Conservation (phyloP, 768 basidiomycete species). For the Paxillus involutus region DNA sequence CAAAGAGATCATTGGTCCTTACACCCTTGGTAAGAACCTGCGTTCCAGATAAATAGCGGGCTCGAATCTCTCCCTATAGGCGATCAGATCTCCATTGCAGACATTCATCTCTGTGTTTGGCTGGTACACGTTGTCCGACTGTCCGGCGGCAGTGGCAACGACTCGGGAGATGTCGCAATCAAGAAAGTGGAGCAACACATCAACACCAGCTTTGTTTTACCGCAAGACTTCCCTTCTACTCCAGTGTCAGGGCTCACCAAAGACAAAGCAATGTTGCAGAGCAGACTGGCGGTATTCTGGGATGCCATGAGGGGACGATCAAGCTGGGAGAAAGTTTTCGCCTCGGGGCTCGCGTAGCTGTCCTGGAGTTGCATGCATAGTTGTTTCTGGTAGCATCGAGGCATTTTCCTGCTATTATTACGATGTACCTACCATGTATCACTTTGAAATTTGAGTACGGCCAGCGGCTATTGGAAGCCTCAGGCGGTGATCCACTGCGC, state of each 20-base stretch:
- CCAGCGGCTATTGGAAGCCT: too few relatives aligned
- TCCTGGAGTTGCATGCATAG: neutral
- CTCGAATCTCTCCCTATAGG: constrained; percentile 42
- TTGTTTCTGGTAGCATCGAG: neutral
- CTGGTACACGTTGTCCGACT: constrained; percentile 58
- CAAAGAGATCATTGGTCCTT: constrained; percentile 64
- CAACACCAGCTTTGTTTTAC: constrained; percentile 44
- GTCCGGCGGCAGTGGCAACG: constrained; percentile 49
- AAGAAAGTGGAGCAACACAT: constrained; percentile 53
- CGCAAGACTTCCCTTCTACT: constrained; percentile 39
- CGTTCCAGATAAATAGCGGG: neutral
- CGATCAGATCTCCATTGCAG: constrained; percentile 80
- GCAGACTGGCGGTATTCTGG: constrained; percentile 74
- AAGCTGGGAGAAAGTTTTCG: constrained; percentile 74
- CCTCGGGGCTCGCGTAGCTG: neutral
- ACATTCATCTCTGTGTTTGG: constrained; percentile 81
- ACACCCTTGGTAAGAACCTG: constrained; percentile 54
- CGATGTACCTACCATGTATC: neutral
- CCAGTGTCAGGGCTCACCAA: constrained; percentile 12
- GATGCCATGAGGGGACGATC: constrained; percentile 57
- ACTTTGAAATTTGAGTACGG: neutral
- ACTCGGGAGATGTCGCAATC: constrained; percentile 52
- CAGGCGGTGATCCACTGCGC: too few relatives aligned
- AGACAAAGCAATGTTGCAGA: constrained; percentile 33
- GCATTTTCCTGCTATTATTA: neutral